These are phyloP conservation scores for Silene noctiflora DNA, from an alignment of 179 eudicot species.

Conservation along the genomic window DNA sequence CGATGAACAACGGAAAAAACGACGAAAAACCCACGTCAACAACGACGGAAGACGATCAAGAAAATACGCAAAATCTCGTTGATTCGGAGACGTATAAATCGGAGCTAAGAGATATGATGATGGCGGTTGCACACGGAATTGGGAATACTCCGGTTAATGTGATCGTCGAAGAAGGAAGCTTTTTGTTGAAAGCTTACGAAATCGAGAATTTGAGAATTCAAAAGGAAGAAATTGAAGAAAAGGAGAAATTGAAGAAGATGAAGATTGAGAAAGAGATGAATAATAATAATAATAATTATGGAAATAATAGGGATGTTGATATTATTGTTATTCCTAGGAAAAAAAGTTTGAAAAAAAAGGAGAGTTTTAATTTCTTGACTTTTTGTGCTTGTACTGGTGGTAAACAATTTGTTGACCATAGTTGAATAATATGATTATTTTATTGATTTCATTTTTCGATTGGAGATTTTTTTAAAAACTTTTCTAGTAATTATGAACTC, in stretches of 20 bases:
- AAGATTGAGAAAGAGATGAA: not conserved
- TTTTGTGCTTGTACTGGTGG: conserved; percentile 32
- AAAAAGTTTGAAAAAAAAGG: conserved; percentile 21
- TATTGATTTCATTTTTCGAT: too few species aligned
- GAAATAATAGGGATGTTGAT: not conserved
- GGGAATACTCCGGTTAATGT: conserved; percentile 28
- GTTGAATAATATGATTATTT: not conserved
- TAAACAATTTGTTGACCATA: conserved; percentile 19
- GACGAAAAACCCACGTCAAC: conserved; percentile 15
- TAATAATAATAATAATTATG: not conserved
- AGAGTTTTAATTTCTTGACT: conserved; percentile 21
- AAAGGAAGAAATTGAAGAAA: not conserved
- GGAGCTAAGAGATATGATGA: conserved; percentile 23
- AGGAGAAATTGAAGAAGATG: not conserved
- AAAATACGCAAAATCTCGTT: not conserved
- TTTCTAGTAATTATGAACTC: too few species aligned
- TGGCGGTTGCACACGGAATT: conserved; percentile 24
- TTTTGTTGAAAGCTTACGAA: conserved; percentile 48
- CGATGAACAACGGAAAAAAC: not conserved
- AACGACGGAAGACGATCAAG: conserved; percentile 10
- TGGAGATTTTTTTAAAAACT: too few species aligned
- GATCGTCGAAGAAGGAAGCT: conserved; percentile 24
- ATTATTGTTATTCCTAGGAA: not conserved
- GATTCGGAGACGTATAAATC: conserved; percentile 15
- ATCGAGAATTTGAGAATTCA: conserved; percentile 29